phyloP scores from a whole-genome alignment of 345 rosid species.

The Leavenworthia alabamica region DNA sequence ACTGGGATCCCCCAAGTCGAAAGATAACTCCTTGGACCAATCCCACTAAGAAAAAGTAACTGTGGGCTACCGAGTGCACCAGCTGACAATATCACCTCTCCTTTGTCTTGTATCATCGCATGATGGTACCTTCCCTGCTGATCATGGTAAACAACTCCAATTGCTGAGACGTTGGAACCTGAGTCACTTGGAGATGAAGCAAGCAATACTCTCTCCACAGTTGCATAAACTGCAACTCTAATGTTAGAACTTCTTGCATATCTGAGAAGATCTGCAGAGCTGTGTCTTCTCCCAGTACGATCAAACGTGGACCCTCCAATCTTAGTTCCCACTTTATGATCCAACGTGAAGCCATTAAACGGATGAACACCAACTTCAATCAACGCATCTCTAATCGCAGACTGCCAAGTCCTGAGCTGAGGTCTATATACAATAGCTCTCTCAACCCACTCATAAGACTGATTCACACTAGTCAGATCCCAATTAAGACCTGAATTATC shows the following conservation, averaged over 20 bases:
- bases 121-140: slow-evolving; percentile 60
- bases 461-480: slow-evolving; percentile 60
- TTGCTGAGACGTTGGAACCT: slow-evolving; percentile 40
- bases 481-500: slow-evolving; percentile 47
- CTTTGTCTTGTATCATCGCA: slow-evolving; percentile 65
- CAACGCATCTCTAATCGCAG: slow-evolving; percentile 69
- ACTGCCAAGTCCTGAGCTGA: slow-evolving; percentile 72
- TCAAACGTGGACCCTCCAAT: slow-evolving; percentile 89
- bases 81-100: slow-evolving; percentile 75
- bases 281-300: slow-evolving; percentile 59
- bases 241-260: slow-evolving; percentile 53
- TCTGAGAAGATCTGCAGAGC: slow-evolving; percentile 77
- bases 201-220: slow-evolving; percentile 67
- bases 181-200: slow-evolving; percentile 41
- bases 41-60: slow-evolving; percentile 71
- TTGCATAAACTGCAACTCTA: slow-evolving; percentile 61
- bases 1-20: slow-evolving; percentile 92
- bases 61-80: slow-evolving; percentile 92
- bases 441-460: slow-evolving; percentile 85
- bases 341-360: slow-evolving; percentile 56
- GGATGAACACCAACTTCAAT: slow-evolving; percentile 81
- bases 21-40: slow-evolving; percentile 75
- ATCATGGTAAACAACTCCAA: slow-evolving; percentile 76
- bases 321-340: slow-evolving; percentile 82
- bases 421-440: slow-evolving; percentile 71